Evolutionary conservation across 768 basidiomycete genomes (phyloP), one percentile per base, ranked within the genome.

Genomic region (Podaxis rugospora): DNA sequence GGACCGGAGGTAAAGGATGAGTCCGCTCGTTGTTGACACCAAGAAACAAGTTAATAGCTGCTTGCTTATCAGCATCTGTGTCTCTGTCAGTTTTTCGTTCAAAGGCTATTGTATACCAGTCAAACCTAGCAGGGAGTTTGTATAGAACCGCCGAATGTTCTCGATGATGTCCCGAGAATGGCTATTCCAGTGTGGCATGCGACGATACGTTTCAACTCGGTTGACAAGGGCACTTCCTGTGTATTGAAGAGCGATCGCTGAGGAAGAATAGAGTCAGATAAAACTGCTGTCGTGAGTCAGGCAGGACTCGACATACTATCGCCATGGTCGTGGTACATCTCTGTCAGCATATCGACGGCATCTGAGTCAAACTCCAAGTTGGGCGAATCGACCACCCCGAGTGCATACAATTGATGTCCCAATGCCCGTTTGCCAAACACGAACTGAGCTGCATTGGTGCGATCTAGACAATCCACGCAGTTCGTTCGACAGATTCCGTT

Each of bases 261-360:
- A 49, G 46, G 63, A 49, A 44, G 62, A 27, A 57, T 46, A 51
- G 21, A 4, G 55, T 59, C 25, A 58, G 13, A 9, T 28, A 64
- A 40, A 18, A 4, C 46, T n/a, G 32, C 42, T 13, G 42, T 14
- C 13, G n/a, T 21, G 36, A 18, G 13, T 57, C 44, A 9, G 7
- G 27, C 44, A 9, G 7, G 27, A 51, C 40, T 18, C 18, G 25
- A 74, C 90, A 68, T 69, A 94, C 93, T 95, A 69, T 97, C 94
- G 1, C 94, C 94, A 66, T 97, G 95, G 71, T 97, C 94, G 70
- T 96, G 94, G 72, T 95, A 98, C 95, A 99, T 98, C 75, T 97
- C 94, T 3, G 95, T 98, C 66, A 99, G 69, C 85, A 98, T 95
- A 70, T 95, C 94, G 42, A 95, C 91, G 1, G 93, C 95, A 71